These are phyloP conservation scores for Alternaria sp. DNA, from an alignment of 2,329 filamentous ascomycete species.

Conservation along the genomic window DNA sequence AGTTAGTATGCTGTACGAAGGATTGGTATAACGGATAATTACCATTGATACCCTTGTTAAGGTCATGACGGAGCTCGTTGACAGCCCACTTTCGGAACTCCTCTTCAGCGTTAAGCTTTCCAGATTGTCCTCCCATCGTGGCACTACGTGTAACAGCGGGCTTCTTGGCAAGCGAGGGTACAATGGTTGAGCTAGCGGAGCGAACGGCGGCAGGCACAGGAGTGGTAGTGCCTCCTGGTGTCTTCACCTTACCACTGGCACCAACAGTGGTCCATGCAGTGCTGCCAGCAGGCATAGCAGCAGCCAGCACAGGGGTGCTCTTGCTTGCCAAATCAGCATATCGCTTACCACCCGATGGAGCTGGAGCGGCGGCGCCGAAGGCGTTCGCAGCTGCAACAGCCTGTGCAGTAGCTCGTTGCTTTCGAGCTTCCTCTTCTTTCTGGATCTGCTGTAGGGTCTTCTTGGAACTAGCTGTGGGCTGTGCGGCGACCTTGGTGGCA, in stretches of 20 bases:
- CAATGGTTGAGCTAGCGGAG: slow-evolving; percentile 55
- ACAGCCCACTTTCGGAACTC: slow-evolving; percentile 95
- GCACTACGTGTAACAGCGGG: slow-evolving; percentile 59
- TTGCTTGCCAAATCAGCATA: slow-evolving; percentile 96
- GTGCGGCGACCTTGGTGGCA: slow-evolving; percentile 56
- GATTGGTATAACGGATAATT: slow-evolving; percentile 35
- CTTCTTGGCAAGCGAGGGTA: slow-evolving; percentile 58
- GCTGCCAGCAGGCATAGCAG: slow-evolving; percentile 51
- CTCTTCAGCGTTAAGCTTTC: slow-evolving; percentile 73
- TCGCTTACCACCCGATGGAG: slow-evolving; percentile 71
- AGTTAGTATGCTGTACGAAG: slow-evolving; percentile 21
- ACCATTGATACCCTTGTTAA: slow-evolving; percentile 73
- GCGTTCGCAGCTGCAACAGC: slow-evolving; percentile 54
- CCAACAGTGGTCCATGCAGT: slow-evolving; percentile 94
- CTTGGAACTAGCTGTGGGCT: slow-evolving; percentile 61
- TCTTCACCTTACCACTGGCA: slow-evolving; percentile 88
- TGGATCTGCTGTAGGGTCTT: slow-evolving; percentile 97
- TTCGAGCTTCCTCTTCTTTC: slow-evolving; percentile 90
- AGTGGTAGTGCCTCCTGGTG: slow-evolving; percentile 66
- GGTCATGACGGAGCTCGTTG: slow-evolving; percentile 75
- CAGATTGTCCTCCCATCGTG: slow-evolving; percentile 52
- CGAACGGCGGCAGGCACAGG: slow-evolving; percentile 56
- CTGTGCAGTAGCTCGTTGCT: slow-evolving; percentile 71
- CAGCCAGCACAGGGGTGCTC: slow-evolving; percentile 54
- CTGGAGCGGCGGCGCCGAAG: slow-evolving; percentile 54